Conservation (phyloP, 2,329 filamentous ascomycete genomes). For the Colletotrichum higginsianum region DNA sequence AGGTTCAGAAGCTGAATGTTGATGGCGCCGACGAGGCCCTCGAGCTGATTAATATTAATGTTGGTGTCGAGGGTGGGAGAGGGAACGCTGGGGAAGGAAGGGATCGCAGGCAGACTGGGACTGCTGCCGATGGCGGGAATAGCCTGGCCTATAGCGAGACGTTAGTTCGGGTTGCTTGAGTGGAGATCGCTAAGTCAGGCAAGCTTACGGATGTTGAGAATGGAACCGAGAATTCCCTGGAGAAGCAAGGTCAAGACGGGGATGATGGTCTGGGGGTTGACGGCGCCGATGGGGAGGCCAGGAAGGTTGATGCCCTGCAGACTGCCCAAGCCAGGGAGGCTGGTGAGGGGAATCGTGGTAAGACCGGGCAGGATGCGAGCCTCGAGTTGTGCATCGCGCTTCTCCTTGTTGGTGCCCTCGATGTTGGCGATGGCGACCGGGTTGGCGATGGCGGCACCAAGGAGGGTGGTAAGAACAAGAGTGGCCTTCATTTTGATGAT, state of each 20-base stretch:
- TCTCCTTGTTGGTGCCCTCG: background rate
- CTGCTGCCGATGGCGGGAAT: background rate
- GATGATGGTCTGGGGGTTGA: background rate
- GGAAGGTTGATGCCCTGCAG: background rate
- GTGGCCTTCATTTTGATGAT: slow-evolving; percentile 41
- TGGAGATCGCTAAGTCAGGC: background rate
- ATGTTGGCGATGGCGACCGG: slow-evolving; percentile 28
- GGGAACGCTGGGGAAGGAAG: background rate
- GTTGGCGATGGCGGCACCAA: slow-evolving; percentile 25
- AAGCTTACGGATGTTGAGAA: background rate
- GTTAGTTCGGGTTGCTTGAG: background rate
- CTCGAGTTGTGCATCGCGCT: slow-evolving; percentile 20
- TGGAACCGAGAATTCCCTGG: background rate
- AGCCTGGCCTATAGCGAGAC: background rate
- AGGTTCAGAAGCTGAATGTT: background rate
- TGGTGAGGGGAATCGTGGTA: background rate
- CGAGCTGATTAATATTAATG: background rate
- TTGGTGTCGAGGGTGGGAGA: background rate
- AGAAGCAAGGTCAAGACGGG: fast-evolving
- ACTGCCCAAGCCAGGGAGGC: background rate
- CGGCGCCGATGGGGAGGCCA: background rate
- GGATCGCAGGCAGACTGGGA: background rate
- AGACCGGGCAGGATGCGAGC: background rate
- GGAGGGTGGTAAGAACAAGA: slow-evolving; percentile 31
- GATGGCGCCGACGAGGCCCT: slow-evolving; percentile 7